Evolutionary conservation across 1,284 basidiomycete genomes (phyloP).

Genomic region (Heterobasidion irregulare): DNA sequence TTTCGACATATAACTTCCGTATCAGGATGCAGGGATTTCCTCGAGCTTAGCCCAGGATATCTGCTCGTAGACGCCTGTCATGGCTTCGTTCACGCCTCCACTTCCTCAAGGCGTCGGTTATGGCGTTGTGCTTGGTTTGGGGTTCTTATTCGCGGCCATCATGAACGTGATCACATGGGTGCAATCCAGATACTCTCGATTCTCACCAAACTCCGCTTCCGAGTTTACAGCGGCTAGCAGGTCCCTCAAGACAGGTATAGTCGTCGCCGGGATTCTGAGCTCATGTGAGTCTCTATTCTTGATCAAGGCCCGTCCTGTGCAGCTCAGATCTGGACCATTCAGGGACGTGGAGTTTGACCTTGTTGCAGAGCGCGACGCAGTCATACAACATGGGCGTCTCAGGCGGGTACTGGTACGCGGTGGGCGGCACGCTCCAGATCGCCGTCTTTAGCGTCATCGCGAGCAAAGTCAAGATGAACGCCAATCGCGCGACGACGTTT

Average conservation of each 20-base stretch:
- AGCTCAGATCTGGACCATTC: background rate
- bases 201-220: slow-evolving; percentile 20
- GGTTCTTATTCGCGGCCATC: slow-evolving; percentile 14
- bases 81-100: background rate
- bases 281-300: slow-evolving; percentile 10
- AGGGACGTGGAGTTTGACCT: slow-evolving; percentile 19
- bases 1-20: background rate
- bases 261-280: slow-evolving; percentile 36
- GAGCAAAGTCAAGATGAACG: slow-evolving; percentile 27
- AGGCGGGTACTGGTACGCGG: slow-evolving; percentile 15
- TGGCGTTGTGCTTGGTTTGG: slow-evolving; percentile 15
- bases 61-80: background rate
- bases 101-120: slow-evolving; percentile 14
- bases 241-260: slow-evolving; percentile 35
- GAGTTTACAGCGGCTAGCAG: slow-evolving; percentile 31
- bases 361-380: slow-evolving; percentile 25
- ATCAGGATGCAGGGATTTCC: background rate
- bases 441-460: slow-evolving; percentile 24
- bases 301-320: background rate
- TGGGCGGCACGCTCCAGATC: slow-evolving; percentile 26
- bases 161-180: slow-evolving; percentile 15
- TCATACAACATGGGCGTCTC: slow-evolving; percentile 21
- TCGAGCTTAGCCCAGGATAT: background rate
- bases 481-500: slow-evolving; percentile 19
- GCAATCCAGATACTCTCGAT: slow-evolving; percentile 13